Conservation (phyloP, 2,329 filamentous ascomycete species). For the Nemania sp. region DNA sequence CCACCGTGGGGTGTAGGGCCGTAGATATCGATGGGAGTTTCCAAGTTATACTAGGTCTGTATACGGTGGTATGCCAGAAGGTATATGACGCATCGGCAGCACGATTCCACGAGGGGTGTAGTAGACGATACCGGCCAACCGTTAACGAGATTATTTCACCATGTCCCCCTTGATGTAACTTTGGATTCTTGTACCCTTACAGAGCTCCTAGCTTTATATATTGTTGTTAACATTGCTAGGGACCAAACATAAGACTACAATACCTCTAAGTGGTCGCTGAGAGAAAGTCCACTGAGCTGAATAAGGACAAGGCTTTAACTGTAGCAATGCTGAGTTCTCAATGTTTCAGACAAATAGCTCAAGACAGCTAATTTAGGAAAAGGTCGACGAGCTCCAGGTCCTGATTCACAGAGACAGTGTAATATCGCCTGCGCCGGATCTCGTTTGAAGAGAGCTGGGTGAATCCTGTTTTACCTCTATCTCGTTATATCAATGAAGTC, state of each 20-base stretch:
- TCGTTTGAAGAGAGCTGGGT: conserved; percentile 71
- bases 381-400: not conserved
- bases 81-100: conserved; percentile 66
- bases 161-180: conserved; percentile 75
- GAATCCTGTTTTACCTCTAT: conserved; percentile 69
- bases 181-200: conserved; percentile 62
- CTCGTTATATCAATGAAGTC: conserved; percentile 59
- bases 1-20: conserved; percentile 69
- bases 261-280: conserved; percentile 63
- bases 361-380: conserved; percentile 30
- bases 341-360: conserved; percentile 63
- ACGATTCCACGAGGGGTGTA: conserved; percentile 63
- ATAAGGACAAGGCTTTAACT: conserved; percentile 59
- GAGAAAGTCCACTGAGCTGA: conserved; percentile 60
- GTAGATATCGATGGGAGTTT: conserved; percentile 73
- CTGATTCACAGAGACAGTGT: conserved; percentile 39
- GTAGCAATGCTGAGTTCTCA: conserved; percentile 82
- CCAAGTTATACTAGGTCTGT: conserved; percentile 64
- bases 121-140: conserved; percentile 60
- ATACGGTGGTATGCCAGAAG: conserved; percentile 66
- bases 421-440: conserved; percentile 59
- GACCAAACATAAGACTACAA: conserved; percentile 65
- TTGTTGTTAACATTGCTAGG: conserved; percentile 71
- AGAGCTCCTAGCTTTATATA: conserved; percentile 65
- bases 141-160: conserved; percentile 67